Conservation (phyloP, 2,329 filamentous ascomycete species). For the Escovopsis sp. region DNA sequence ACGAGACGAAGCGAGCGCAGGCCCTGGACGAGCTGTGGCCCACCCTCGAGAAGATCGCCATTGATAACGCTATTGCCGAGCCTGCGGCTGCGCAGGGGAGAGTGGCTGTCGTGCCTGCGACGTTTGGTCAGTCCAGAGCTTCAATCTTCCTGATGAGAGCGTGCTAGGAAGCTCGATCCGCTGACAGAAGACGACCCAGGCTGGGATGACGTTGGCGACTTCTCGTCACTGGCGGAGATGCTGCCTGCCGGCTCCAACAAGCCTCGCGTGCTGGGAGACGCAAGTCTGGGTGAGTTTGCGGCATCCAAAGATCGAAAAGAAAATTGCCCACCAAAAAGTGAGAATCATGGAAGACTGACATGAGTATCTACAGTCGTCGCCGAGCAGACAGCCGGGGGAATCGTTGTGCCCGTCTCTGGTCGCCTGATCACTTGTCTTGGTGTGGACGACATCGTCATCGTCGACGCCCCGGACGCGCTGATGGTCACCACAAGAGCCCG, state of each 20-base stretch:
- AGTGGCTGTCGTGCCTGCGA: slow-evolving; percentile 13
- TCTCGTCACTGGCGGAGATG: slow-evolving; percentile 13
- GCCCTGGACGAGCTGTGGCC: slow-evolving; percentile 12
- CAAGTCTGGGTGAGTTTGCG: slow-evolving; percentile 10
- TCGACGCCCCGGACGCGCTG: slow-evolving; percentile 13
- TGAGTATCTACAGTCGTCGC: slow-evolving; percentile 8
- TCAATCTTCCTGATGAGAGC: too few relatives aligned
- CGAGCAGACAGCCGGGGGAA: slow-evolving; percentile 12
- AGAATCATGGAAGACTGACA: background rate
- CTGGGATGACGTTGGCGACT: slow-evolving; percentile 15
- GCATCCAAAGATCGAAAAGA: too few relatives aligned
- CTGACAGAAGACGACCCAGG: slow-evolving; percentile 2
- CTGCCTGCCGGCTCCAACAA: slow-evolving; percentile 12
- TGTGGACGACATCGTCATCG: slow-evolving; percentile 13
- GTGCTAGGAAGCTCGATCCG: background rate
- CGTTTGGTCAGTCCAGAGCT: slow-evolving; percentile 9
- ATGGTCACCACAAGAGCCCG: slow-evolving; percentile 13
- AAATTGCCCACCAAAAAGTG: background rate
- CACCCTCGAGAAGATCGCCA: slow-evolving; percentile 12
- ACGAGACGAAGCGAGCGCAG: slow-evolving; percentile 8
- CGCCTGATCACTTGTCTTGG: slow-evolving; percentile 12
- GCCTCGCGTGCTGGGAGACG: slow-evolving; percentile 11
- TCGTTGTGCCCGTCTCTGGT: slow-evolving; percentile 12
- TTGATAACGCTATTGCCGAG: slow-evolving; percentile 14
- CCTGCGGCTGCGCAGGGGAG: slow-evolving; percentile 12